Evolutionary conservation across 495 filamentous ascomycete genomes (phyloP).

Genomic region (Cercophora scortea): DNA sequence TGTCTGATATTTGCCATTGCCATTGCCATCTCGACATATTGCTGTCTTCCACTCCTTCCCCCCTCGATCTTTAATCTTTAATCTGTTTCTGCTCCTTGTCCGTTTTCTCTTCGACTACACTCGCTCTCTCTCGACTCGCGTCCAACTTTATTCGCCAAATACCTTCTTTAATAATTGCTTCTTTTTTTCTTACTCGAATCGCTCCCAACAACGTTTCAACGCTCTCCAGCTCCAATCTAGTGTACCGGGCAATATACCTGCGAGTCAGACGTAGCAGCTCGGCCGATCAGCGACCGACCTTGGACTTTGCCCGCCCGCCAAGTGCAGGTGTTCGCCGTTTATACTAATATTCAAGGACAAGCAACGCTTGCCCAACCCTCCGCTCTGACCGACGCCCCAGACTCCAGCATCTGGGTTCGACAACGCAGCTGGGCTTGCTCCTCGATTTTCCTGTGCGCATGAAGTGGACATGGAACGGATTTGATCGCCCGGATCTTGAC

Average conservation of each 20-base stretch:
- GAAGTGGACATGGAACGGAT: conserved; percentile 24
- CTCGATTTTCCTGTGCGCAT: conserved; percentile 10
- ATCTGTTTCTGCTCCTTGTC: conserved; percentile 8
- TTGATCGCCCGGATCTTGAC: conserved; percentile 19
- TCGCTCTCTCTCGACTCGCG: conserved; percentile 13
- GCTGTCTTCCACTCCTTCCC: conserved; percentile 3
- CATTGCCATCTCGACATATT: conserved; percentile 1
- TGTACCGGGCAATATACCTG: neutral
- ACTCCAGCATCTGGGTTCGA: neutral
- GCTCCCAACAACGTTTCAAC: neutral
- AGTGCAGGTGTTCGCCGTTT: neutral
- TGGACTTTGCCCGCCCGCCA: no score
- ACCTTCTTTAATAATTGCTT: conserved; percentile 14
- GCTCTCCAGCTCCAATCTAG: neutral
- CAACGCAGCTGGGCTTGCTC: conserved; percentile 3
- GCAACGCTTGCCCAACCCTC: neutral
- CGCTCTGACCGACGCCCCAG: neutral
- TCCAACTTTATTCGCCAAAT: conserved; percentile 2
- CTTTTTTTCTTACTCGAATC: neutral
- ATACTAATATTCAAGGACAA: conserved; percentile 4
- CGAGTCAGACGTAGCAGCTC: neutral
- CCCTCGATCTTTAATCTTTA: conserved; percentile 12
- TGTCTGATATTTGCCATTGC: conserved; percentile 7
- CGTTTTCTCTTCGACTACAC: conserved; percentile 18
- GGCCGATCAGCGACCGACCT: neutral